Evolutionary conservation across 2,329 filamentous ascomycete species (phyloP).

Genomic region (Scedosporium apiospermum): DNA sequence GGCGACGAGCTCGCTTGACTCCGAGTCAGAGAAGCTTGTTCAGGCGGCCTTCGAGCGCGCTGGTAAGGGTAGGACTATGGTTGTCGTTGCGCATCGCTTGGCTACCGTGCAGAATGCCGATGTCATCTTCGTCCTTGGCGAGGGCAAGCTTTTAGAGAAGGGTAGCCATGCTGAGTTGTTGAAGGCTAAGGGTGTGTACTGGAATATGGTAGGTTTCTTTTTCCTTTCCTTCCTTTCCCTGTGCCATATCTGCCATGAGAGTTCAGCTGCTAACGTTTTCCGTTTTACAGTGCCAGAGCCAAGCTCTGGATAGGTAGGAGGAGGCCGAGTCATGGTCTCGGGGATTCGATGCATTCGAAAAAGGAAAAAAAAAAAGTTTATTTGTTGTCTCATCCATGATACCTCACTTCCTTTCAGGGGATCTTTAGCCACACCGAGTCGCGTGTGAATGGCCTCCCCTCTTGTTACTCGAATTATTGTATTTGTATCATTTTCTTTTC

Average conservation of each 20-base stretch:
- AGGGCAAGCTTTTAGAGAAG: conserved; percentile 47
- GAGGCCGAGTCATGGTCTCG: neutral
- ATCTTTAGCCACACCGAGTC: neutral
- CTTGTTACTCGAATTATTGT: neutral
- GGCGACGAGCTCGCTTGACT: conserved; percentile 61
- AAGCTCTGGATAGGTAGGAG: conserved; percentile 42
- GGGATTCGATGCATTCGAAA: neutral
- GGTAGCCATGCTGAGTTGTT: conserved; percentile 43
- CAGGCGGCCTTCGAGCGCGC: conserved; percentile 60
- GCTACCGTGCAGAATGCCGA: conserved; percentile 72
- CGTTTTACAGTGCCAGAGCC: conserved; percentile 42
- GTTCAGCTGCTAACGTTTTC: neutral
- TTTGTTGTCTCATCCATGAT: neutral
- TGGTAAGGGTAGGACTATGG: conserved; percentile 50
- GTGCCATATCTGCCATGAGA: neutral
- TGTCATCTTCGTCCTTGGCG: conserved; percentile 69
- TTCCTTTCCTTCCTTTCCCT: neutral
- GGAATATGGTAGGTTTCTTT: conserved; percentile 41
- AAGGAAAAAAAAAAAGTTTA: neutral
- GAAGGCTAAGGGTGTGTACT: conserved; percentile 42
- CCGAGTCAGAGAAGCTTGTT: conserved; percentile 50
- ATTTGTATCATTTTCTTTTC: neutral
- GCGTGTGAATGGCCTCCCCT: neutral
- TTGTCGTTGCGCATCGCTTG: conserved; percentile 70
- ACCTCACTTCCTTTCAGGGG: neutral